These are phyloP conservation scores for Candida verbasci DNA, from an alignment of 805 yeast genomes.

Conservation along the genomic window DNA sequence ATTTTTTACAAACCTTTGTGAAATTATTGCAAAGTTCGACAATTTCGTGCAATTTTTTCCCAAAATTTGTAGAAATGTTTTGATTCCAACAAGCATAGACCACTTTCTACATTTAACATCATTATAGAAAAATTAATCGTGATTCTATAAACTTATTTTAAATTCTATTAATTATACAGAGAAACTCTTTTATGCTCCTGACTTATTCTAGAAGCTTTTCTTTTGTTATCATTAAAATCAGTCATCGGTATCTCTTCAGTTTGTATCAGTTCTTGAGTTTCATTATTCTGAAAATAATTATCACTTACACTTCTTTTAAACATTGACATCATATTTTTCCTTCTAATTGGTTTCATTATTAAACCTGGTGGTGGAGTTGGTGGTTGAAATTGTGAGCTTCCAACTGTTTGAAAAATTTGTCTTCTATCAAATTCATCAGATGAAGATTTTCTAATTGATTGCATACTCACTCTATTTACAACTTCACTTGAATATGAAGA, in stretches of 20 bases:
- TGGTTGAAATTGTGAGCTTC: neutral
- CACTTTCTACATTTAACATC: no score
- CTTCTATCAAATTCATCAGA: neutral
- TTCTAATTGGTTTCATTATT: slow-evolving; percentile 1
- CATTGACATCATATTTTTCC: slow-evolving; percentile 5
- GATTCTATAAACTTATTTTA: no score
- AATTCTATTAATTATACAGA: slow-evolving; percentile 3
- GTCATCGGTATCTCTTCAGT: slow-evolving; percentile 53
- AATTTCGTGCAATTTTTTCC: no score
- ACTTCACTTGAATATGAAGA: slow-evolving; percentile 33
- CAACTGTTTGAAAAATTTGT: slow-evolving; percentile 1
- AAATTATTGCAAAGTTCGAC: no score
- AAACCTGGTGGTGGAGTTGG: slow-evolving; percentile 8
- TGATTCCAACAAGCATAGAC: no score
- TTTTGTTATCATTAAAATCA: slow-evolving; percentile 24
- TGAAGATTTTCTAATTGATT: neutral
- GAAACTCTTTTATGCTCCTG: slow-evolving; percentile 13
- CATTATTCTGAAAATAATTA: slow-evolving; percentile 1
- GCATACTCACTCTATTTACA: slow-evolving; percentile 17
- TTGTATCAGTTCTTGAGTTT: slow-evolving; percentile 15
- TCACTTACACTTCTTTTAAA: slow-evolving; percentile 5
- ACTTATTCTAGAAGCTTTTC: slow-evolving; percentile 18
- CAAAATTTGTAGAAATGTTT: no score
- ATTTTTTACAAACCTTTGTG: no score
- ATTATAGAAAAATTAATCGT: no score